Conservation (phyloP, 345 rosid species). For the Populus davidiana region DNA sequence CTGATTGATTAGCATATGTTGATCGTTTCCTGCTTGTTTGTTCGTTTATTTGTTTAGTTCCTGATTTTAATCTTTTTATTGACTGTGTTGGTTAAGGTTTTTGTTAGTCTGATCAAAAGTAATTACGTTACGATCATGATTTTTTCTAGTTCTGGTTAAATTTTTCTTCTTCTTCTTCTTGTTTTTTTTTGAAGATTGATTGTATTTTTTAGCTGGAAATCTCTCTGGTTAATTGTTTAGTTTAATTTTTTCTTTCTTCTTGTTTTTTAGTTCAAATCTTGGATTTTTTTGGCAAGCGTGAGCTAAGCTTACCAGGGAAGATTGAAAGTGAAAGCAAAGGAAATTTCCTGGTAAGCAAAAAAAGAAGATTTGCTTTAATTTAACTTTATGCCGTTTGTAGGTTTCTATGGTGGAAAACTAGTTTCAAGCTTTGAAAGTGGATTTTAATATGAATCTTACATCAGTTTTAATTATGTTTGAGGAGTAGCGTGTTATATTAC, state of each 20-base stretch:
- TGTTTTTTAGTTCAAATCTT: not conserved
- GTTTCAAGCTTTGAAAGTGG: not conserved
- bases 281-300: constrained; percentile 7
- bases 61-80: not conserved
- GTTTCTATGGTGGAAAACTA: not conserved
- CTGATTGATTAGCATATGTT: not conserved
- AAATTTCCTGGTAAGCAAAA: constrained; percentile 23
- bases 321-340: not conserved
- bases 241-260: not conserved
- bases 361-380: not conserved
- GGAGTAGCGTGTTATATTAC: not conserved
- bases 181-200: not conserved
- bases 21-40: not conserved
- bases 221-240: not conserved
- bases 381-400: not conserved
- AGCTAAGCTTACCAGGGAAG: constrained; percentile 25
- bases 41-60: not conserved
- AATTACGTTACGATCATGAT: not conserved
- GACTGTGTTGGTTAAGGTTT: not conserved
- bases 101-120: not conserved
- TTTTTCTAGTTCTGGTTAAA: not conserved
- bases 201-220: not conserved
- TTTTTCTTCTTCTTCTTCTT: not conserved
- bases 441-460: not conserved
- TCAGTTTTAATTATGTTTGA: not conserved